A percentile compares a stretch with the other conserved stretches of the same genome.
phyloP scores from a whole-genome alignment of 805 yeast species.

The Suhomyces xylopsoci region DNA sequence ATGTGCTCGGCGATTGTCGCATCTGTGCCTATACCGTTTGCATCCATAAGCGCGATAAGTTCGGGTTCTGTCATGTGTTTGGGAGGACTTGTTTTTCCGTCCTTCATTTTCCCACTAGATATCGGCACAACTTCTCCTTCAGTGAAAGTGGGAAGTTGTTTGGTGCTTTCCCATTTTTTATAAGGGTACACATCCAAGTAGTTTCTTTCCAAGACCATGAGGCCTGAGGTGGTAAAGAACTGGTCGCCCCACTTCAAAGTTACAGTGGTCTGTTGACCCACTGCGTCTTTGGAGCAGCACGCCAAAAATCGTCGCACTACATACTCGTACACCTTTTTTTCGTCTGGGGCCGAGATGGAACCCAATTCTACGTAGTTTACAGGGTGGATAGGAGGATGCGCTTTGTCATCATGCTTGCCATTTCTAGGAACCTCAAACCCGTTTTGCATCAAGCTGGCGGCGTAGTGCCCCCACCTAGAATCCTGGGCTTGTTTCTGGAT shows the following conservation, averaged over 20 bases:
- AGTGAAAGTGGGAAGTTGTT: slow-evolving; percentile 60
- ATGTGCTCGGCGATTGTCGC: slow-evolving; percentile 99
- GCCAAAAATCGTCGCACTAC: slow-evolving; percentile 85
- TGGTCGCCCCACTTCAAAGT: slow-evolving; percentile 78
- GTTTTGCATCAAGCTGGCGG: slow-evolving; percentile 33
- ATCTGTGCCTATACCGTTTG: slow-evolving; percentile 96
- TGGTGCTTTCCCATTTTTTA: slow-evolving; percentile 70
- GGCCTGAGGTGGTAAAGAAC: slow-evolving; percentile 66
- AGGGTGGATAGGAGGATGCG: slow-evolving; percentile 99
- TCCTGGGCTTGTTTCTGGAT: slow-evolving; percentile 59
- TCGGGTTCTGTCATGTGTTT: slow-evolving; percentile 86
- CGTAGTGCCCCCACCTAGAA: slow-evolving; percentile 70
- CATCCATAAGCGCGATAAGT: slow-evolving; percentile 89
- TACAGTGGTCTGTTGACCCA: slow-evolving; percentile 64
- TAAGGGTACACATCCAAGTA: slow-evolving; percentile 80
- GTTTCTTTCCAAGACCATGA: slow-evolving; percentile 68
- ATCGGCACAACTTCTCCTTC: slow-evolving; percentile 58
- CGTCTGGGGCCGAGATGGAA: slow-evolving; percentile 36
- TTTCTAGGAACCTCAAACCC: slow-evolving; percentile 65
- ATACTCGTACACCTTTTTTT: slow-evolving; percentile 78
- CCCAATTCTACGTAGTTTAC: slow-evolving; percentile 44
- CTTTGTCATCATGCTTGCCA: slow-evolving; percentile 87
- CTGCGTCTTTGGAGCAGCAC: slow-evolving; percentile 88
- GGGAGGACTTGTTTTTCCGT: slow-evolving; percentile 83
- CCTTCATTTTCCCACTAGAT: slow-evolving; percentile 53